These are phyloP conservation scores for Eragrostis curvula DNA, from an alignment of 176 grass and related monocot species.

Conservation along the genomic window DNA sequence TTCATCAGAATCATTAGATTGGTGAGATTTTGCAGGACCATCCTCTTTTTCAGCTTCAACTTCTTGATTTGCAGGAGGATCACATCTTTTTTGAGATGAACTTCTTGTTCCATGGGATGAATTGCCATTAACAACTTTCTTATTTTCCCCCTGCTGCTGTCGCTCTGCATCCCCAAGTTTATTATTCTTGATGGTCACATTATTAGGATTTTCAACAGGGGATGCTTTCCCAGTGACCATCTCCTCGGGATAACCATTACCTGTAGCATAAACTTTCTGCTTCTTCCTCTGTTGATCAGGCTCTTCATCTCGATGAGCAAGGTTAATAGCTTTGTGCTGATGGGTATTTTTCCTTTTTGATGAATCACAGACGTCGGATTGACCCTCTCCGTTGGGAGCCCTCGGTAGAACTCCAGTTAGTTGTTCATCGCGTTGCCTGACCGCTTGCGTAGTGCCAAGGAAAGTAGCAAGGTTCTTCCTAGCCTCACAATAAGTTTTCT, in stretches of 20 bases:
- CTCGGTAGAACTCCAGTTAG: constrained; percentile 16
- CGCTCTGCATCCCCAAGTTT: constrained; percentile 19
- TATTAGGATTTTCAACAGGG: constrained; percentile 5
- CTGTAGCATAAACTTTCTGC: constrained; percentile 41
- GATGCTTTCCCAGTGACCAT: constrained; percentile 22
- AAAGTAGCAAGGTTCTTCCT: constrained; percentile 35
- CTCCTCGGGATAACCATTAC: constrained; percentile 19
- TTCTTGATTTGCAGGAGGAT: constrained; percentile 23
- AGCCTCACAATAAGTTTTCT: constrained; percentile 42
- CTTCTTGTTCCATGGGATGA: constrained; percentile 17
- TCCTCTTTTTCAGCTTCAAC: constrained; percentile 21
- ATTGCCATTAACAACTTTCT: constrained; percentile 38
- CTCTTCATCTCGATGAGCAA: constrained; percentile 9
- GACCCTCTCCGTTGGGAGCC: constrained; percentile 9
- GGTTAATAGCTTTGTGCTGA: constrained; percentile 1
- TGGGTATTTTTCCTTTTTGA: constrained; percentile 24
- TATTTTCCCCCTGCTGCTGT: constrained; percentile 25
- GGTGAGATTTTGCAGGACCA: constrained; percentile 21
- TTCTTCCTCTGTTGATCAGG: constrained; percentile 33
- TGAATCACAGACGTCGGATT: neutral
- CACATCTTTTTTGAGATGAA: constrained; percentile 32
- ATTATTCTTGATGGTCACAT: constrained; percentile 24
- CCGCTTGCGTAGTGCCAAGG: constrained; percentile 13
- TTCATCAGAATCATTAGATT: constrained; percentile 34
- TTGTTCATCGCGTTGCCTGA: constrained; percentile 13